Base-by-base conservation (phyloP, 2,329 filamentous ascomycete species). In the Pyrenochaeta sp. region DNA sequence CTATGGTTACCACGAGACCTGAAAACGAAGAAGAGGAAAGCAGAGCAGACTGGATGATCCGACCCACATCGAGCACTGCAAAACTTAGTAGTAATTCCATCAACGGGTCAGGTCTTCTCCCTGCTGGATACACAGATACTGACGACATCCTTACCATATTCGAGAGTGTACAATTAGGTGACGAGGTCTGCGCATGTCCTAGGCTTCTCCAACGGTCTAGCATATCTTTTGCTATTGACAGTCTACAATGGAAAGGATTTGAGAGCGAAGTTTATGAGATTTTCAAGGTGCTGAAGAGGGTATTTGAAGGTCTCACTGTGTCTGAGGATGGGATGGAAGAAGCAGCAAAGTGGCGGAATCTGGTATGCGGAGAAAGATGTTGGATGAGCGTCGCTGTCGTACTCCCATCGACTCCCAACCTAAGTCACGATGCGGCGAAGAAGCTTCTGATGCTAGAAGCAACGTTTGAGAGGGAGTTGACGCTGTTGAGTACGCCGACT, bases 401-500 rank as follows among this genome's bases (percentile, higher is more conserved):
- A 32, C 30, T 10, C 30, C 30, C 30, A 32, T 32, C 30, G 30
- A 32, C 30, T 32, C 10, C 30, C 30, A 32, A 10, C 30, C 30
- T 52, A 1, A n/a, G 44, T 5, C 4, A 5, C 2, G 13, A 50
- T 3, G 39, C 37, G 6, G 28, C 59, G 3, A 43, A 19, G 27
- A 59, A 56, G 27, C 4, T 56, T 0, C 36, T 67, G 2, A 27
- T 59, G 2, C 34, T 64, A 1, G n/a, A 54, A 2, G 19, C 59
- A n/a, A 57, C 53, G 2, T 58, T 62, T 7, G 65, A 67, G 34
- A 34, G 52, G 1, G 56, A 61, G 34, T 9, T 68, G 0, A 30
- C 50, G 1, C 28, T 34, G 1, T 24, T 62, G 12, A 34, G 25
- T 10, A 52, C 54, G 12, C 51, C 56, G 5, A 22, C 53, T 0